Base-by-base conservation (phyloP, 106 monocot species). In the Iris macrosiphon region DNA sequence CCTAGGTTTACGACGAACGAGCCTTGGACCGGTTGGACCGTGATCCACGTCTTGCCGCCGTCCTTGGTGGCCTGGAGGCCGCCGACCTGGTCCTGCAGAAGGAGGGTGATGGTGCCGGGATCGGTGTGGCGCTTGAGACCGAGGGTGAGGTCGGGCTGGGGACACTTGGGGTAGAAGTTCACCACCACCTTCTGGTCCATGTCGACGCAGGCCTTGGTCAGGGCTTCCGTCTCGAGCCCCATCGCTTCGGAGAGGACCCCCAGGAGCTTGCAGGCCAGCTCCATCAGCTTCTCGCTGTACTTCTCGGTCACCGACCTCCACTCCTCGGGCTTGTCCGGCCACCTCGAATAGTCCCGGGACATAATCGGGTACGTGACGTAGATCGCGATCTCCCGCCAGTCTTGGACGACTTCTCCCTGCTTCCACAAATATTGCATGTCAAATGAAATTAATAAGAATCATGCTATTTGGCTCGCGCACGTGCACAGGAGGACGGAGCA, bases 1-100 rank as follows among this genome's bases (percentile, higher is more conserved):
- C 89, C 89, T 40, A 95, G 81, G 71, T 95, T 95, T 52, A 95
- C 89, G 14, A 95, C 85, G 34, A 95, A 85, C n/a, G 95, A 82
- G 0, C 79, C 79, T 1, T 64, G 61, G 12, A 89, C 50, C 0
- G 95, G 95, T 45, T 82, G 69, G 14, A 95, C 94, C 6, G 89
- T 89, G 46, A 89, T 95, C 89, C 95, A 95, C 0, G 89, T 89
- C 67, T 69, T 39, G 7, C 89, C 95, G 20, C 46, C 74, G 25
- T 95, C 95, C 53, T 64, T 78, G 29, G 89, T 95, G 18, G 85
- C 85, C 61, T 95, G 95, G 18, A 95, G 85, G 0, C 95, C 89
- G 12, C 89, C 85, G 29, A 85, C 84, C 33, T 71, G 77, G 75
- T 89, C 89, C 67, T 89, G 89, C 26, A 80, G 57, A 5, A 89